A percentile compares a stretch with the other conserved stretches of the same genome.
Evolutionary conservation across 2,329 filamentous ascomycete species (phyloP).

Genomic region (Magnaporthales sp.): DNA sequence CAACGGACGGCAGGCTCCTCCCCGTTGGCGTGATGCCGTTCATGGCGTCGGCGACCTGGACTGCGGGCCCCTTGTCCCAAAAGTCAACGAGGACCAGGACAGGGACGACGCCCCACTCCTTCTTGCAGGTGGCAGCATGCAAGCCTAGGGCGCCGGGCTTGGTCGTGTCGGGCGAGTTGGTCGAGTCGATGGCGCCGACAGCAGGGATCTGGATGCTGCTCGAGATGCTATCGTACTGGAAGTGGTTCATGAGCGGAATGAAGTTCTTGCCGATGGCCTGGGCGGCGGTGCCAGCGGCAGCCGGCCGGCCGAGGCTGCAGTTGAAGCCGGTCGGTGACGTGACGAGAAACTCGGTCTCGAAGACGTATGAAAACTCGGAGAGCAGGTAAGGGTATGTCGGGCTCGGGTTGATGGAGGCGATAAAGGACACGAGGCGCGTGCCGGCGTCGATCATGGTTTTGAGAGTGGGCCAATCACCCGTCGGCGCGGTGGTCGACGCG

Average conservation of each 20-base stretch:
- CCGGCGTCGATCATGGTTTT: conserved; percentile 54
- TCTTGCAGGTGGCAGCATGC: conserved; percentile 44
- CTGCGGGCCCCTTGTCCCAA: conserved; percentile 62
- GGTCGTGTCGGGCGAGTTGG: conserved; percentile 53
- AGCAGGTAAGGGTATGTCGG: conserved; percentile 47
- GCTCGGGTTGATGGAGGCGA: conserved; percentile 43
- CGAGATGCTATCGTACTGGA: conserved; percentile 53
- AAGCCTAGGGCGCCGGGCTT: conserved; percentile 42
- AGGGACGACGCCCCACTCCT: conserved; percentile 54
- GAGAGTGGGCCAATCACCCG: conserved; percentile 62
- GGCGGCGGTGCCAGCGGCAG: conserved; percentile 35
- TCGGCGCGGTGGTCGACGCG: conserved; percentile 23
- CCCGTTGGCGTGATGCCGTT: conserved; percentile 41
- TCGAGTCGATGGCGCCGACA: conserved; percentile 48
- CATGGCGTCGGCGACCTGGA: conserved; percentile 59
- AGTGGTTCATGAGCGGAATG: conserved; percentile 74
- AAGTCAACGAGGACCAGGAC: conserved; percentile 74
- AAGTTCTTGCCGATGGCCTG: conserved; percentile 48
- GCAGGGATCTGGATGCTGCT: conserved; percentile 53
- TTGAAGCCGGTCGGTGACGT: conserved; percentile 56
- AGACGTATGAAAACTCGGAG: conserved; percentile 57
- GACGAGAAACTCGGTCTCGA: conserved; percentile 65
- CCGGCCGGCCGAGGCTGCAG: conserved; percentile 62
- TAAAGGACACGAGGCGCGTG: conserved; percentile 60
- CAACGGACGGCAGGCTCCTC: conserved; percentile 2